Conservation (phyloP, 305 asterid genomes). For the Solanum hybrid region DNA sequence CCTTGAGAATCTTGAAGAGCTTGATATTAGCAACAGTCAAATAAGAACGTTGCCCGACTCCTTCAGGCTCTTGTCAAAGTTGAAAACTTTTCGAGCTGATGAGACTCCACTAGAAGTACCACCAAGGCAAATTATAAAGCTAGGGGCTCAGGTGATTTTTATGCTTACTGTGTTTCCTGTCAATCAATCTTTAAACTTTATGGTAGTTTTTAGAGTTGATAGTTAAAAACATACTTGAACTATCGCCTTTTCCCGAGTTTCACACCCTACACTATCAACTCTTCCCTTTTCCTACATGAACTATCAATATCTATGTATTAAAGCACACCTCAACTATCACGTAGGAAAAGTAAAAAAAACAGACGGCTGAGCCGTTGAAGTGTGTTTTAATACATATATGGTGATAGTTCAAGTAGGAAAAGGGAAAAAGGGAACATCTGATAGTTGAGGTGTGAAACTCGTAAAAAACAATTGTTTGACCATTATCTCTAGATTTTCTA, state of each 20-base stretch:
- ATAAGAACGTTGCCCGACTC: slow-evolving; percentile 62
- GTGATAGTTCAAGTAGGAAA: not conserved
- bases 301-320: not conserved
- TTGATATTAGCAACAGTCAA: slow-evolving; percentile 67
- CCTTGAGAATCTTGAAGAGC: slow-evolving; percentile 63
- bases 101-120: slow-evolving; percentile 73
- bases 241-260: not conserved
- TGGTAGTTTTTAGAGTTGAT: not conserved
- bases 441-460: not conserved
- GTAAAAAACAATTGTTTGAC: not conserved
- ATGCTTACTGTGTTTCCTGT: not conserved
- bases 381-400: not conserved
- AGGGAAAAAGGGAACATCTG: not conserved
- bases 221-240: not conserved
- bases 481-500: not conserved
- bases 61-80: slow-evolving; percentile 41
- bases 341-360: not conserved
- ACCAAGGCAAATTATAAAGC: slow-evolving; percentile 35
- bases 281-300: not conserved
- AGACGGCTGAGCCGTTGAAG: not conserved
- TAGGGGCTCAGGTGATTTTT: slow-evolving; percentile 54
- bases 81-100: slow-evolving; percentile 45
- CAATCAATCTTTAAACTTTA: not conserved
- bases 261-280: not conserved
- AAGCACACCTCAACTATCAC: not conserved